Base-by-base conservation (phyloP, 2,329 filamentous ascomycete genomes). In the Colletotrichum acutatum region DNA sequence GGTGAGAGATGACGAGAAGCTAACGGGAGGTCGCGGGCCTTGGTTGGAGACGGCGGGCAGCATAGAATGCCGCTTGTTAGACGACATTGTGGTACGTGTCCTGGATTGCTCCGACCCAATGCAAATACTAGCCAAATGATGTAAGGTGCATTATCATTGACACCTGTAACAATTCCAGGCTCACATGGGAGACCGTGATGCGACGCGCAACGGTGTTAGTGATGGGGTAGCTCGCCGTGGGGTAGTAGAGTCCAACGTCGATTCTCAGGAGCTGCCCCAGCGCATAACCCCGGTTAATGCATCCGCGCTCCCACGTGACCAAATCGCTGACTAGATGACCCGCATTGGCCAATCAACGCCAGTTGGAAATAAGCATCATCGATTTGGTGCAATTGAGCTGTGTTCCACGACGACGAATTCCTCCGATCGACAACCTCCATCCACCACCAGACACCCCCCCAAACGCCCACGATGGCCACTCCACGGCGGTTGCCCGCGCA, bases 1-100 rank as follows among this genome's bases (percentile, higher is more conserved):
- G 34, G 86, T 87, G 69, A 92, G 83, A 22, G 87, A 86, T 0
- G 89, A 88, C 22, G 90, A 89, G 80, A 93, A 88, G 77, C 89
- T 87, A 63, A 91, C 88, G 2, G 91, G 91, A 0, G 90, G 88
- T 77, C 89, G 90, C 1, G 90, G 89, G 14, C 87, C 87, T 65
- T 87, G 85, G 49, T 85, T 82, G 67, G 88, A 86, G 74, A 86
- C 81, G 26, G 88, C 83, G 14, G 90, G 88, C 71, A 90, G 81
- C 77, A 89, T 85, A 0, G 90, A 92, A 75, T 88, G 86, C 66
- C 89, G 86, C 78, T 90, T 90, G 77, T 77, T 84, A 28, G 82
- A 83, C 49, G 85, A 84, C 83, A 85, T 86, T 19, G 30, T 63
- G 26, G 14, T 11, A 64, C 53, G 46, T 46, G 56, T 65, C 24